phyloP scores from a whole-genome alignment of 75 land plant genomes.

The Adiantum capillusveneris region DNA sequence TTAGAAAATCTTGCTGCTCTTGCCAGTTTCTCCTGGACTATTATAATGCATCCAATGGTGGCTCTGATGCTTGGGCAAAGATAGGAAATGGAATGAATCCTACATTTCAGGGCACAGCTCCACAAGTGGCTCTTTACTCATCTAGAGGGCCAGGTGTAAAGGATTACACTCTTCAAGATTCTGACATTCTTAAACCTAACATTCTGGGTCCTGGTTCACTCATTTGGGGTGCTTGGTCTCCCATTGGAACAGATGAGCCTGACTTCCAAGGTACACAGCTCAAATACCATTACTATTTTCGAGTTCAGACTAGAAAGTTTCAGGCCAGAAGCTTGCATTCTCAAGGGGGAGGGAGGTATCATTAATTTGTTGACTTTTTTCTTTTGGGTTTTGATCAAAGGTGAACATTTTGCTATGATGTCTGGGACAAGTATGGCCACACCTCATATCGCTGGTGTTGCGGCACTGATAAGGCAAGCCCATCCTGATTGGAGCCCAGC shows the following conservation, averaged over 20 bases:
- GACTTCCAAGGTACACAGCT: constrained; percentile 51
- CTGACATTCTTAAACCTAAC: constrained; percentile 90
- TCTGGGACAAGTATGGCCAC: constrained; percentile 99
- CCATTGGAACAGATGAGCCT: constrained; percentile 74
- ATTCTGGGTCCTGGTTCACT: constrained; percentile 87
- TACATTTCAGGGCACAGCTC: constrained; percentile 50
- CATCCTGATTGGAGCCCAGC: constrained; percentile 90
- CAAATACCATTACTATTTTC: background rate
- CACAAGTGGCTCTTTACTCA: constrained; percentile 80
- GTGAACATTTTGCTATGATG: constrained; percentile 79
- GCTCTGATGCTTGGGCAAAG: constrained; percentile 51
- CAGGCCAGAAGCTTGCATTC: background rate
- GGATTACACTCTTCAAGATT: constrained; percentile 64
- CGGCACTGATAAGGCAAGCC: constrained; percentile 78
- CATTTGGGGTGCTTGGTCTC: constrained; percentile 96
- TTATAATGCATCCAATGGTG: constrained; percentile 55
- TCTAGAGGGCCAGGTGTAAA: constrained; percentile 86
- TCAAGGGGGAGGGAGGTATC: background rate
- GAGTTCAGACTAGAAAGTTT: background rate
- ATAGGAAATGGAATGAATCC: constrained; percentile 74
- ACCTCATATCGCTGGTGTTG: constrained; percentile 92
- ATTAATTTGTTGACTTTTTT: background rate
- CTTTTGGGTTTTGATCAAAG: constrained; percentile 21
- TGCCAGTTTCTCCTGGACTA: constrained; percentile 56
- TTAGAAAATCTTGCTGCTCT: no score